These are phyloP conservation scores for Aegilops umbellulata DNA, from an alignment of 176 grass and related monocot species.

Conservation along the genomic window DNA sequence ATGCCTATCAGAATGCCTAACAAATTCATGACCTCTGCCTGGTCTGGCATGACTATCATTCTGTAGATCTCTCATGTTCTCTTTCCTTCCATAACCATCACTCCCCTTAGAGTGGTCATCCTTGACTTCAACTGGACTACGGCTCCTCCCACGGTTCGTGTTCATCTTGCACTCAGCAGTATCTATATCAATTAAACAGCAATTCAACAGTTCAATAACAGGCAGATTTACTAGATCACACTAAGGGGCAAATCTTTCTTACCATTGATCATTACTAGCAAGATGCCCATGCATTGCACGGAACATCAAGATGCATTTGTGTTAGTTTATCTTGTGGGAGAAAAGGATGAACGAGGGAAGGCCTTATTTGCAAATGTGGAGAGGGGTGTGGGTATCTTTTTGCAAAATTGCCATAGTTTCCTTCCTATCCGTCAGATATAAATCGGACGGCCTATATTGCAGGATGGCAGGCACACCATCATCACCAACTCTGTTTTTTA, in stretches of 20 bases:
- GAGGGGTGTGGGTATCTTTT: too few species aligned
- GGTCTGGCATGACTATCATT: constrained; percentile 23
- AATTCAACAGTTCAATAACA: background rate
- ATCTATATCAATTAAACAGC: constrained; percentile 31
- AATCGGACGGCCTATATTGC: too few species aligned
- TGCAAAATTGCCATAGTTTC: too few species aligned
- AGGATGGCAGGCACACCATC: too few species aligned
- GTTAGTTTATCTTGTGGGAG: too few species aligned
- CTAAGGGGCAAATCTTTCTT: background rate
- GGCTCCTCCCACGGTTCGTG: constrained; percentile 48
- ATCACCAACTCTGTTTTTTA: too few species aligned
- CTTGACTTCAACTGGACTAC: constrained; percentile 52
- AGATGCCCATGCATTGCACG: too few species aligned
- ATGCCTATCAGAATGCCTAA: constrained; percentile 53
- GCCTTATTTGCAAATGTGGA: too few species aligned
- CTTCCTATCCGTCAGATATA: too few species aligned
- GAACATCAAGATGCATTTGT: too few species aligned
- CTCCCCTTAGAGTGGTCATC: constrained; percentile 34
- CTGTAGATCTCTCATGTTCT: constrained; percentile 37
- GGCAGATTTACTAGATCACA: background rate
- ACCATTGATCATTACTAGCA: background rate
- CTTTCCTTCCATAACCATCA: constrained; percentile 41
- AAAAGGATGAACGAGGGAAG: too few species aligned
- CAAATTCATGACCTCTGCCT: constrained; percentile 52
- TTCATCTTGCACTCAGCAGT: constrained; percentile 23